A percentile compares a stretch with the other conserved stretches of the same genome.
These are phyloP conservation scores for Trichothecium sympodiale DNA, from an alignment of 2,329 filamentous ascomycete species.

Conservation along the genomic window DNA sequence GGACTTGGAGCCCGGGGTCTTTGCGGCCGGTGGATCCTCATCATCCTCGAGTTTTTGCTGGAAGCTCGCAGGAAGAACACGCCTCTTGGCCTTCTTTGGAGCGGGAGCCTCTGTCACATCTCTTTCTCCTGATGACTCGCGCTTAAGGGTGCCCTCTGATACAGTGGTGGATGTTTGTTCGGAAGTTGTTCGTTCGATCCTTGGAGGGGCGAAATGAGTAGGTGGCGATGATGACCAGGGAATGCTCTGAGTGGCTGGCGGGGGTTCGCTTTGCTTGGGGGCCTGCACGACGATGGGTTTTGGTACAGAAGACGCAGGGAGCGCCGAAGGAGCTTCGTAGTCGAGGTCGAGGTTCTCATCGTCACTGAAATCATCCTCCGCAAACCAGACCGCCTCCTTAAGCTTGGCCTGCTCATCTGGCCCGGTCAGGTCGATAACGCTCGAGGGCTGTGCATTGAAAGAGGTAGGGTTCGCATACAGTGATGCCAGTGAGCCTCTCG, in stretches of 20 bases:
- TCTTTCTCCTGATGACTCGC: constrained; percentile 23
- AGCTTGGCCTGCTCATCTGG: constrained; percentile 15
- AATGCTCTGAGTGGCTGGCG: constrained; percentile 24
- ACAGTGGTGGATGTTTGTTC: constrained; percentile 7
- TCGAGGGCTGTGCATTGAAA: constrained; percentile 23
- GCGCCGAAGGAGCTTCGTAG: constrained; percentile 46
- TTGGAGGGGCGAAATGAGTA: constrained; percentile 32
- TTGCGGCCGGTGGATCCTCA: constrained; percentile 6
- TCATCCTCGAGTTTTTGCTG: constrained; percentile 15
- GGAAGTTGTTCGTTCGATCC: constrained; percentile 8
- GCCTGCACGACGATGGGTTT: constrained; percentile 3
- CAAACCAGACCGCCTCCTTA: constrained; percentile 43
- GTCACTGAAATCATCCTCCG: constrained; percentile 79
- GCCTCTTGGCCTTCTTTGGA: constrained; percentile 42
- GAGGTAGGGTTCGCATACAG: constrained; percentile 34
- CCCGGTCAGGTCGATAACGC: constrained; percentile 22
- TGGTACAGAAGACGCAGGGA: constrained; percentile 17
- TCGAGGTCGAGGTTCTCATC: constrained; percentile 67
- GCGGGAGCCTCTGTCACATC: constrained; percentile 14
- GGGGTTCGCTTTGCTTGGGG: constrained; percentile 14
- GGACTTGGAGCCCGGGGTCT: constrained; percentile 22
- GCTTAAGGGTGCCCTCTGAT: constrained; percentile 25
- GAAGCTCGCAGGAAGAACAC: constrained; percentile 45
- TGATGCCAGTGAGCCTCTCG: constrained; percentile 22
- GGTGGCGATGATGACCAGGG: constrained; percentile 64